phyloP scores from a whole-genome alignment of 768 basidiomycete genomes.

The Podaxis sp. region DNA sequence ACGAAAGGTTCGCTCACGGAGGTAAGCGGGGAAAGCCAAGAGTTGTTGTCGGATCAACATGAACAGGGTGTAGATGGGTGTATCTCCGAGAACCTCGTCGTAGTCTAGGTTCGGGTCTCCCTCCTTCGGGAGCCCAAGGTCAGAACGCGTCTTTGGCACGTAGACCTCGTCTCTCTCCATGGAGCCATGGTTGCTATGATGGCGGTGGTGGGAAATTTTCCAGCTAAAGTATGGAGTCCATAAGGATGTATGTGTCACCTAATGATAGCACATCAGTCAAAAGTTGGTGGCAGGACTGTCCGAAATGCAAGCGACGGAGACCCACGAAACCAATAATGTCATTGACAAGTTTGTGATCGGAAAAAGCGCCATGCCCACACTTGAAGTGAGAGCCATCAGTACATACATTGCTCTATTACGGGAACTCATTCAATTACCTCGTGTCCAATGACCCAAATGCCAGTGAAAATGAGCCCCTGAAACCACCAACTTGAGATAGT shows the following conservation, averaged over 20 bases:
- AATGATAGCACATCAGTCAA: conserved; percentile 1
- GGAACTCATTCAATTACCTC: conserved; percentile 30
- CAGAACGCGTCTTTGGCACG: conserved; percentile 55
- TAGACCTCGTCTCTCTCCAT: conserved; percentile 57
- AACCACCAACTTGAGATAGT: conserved; percentile 48
- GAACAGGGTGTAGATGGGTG: conserved; percentile 54
- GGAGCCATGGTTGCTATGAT: conserved; percentile 47
- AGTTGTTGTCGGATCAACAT: conserved; percentile 54
- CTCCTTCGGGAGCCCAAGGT: conserved; percentile 45
- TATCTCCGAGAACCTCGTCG: conserved; percentile 55
- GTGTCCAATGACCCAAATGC: conserved; percentile 58
- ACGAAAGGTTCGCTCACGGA: conserved; percentile 34
- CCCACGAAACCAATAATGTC: conserved; percentile 48
- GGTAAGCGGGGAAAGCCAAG: conserved; percentile 58
- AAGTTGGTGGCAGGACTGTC: conserved; percentile 7
- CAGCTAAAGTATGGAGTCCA: conserved; percentile 54
- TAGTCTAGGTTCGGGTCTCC: conserved; percentile 36
- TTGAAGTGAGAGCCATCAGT: conserved; percentile 17
- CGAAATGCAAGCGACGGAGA: conserved; percentile 11
- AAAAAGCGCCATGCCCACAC: conserved; percentile 58
- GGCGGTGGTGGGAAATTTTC: conserved; percentile 51
- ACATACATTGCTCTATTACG: neutral
- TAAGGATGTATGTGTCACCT: conserved; percentile 42
- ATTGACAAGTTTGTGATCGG: conserved; percentile 41
- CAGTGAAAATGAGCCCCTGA: conserved; percentile 55